phyloP scores from a whole-genome alignment of 164 flowering plant species.

The Tinospora cordifolia region DNA sequence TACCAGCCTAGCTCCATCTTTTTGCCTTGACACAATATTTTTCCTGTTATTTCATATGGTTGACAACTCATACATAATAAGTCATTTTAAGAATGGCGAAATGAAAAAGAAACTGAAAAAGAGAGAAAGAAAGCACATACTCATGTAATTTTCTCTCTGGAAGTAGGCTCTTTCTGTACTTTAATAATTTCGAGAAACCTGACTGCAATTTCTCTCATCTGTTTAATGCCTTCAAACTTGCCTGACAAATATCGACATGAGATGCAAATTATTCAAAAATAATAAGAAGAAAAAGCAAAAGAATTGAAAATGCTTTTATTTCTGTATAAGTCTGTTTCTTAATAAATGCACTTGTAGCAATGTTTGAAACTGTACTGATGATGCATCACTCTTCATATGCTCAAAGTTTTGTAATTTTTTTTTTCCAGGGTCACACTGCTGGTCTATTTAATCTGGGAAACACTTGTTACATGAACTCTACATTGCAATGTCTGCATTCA shows the following conservation, averaged over 20 bases:
- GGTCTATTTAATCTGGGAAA: conserved; percentile 86
- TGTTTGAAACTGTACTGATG: background rate
- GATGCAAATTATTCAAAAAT: too few species aligned
- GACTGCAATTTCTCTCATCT: background rate
- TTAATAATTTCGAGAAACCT: background rate
- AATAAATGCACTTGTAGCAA: background rate
- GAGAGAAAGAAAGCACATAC: background rate
- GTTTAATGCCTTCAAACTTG: too few species aligned
- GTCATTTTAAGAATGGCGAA: background rate
- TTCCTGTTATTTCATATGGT: background rate
- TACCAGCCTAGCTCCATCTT: too few species aligned
- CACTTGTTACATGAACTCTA: conserved; percentile 98
- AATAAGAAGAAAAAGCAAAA: too few species aligned
- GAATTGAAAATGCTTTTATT: background rate
- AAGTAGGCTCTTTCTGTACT: background rate
- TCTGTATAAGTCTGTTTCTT: background rate
- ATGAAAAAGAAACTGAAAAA: background rate
- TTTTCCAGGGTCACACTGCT: conserved; percentile 79
- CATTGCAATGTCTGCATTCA: conserved; percentile 87
- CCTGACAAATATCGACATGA: too few species aligned
- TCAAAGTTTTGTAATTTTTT: background rate
- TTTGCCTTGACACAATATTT: too few species aligned
- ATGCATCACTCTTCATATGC: too few species aligned
- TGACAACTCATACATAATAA: background rate
- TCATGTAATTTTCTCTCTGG: background rate